Base-by-base conservation (phyloP, 495 filamentous ascomycete genomes). In the Aspergillus indologenus region DNA sequence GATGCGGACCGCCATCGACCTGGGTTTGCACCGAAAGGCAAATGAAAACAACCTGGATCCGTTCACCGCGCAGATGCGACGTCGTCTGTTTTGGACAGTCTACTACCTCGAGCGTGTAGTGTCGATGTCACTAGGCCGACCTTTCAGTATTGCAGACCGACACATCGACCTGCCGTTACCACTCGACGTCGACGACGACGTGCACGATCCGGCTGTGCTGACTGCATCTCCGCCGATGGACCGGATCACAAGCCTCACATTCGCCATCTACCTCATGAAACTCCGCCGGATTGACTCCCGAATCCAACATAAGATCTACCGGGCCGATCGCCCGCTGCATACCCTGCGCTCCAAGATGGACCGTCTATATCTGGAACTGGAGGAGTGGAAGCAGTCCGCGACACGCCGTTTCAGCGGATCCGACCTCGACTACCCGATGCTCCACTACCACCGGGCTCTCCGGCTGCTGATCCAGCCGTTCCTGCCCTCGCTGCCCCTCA, bases 271-370 rank as follows among this genome's bases (percentile, higher is more conserved):
- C 45, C 71, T 82, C 1, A 75, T 79, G 56, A 74, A 73, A 52
- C 72, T 83, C 53, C 78, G 79, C 20, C 71, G 74, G 18, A 77
- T 83, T 34, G 80, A 83, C 64, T 82, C 80, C 17, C 69, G 74
- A 29, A 82, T 83, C 43, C 79, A 83, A 61, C 73, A 80, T 47
- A 78, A 80, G 42, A 81, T 83, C 34, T 83, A 83, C 61, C 73
- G 81, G 17, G 80, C 80, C 23, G 81, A 83, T 58, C 67, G 73
- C 20, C 75, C 79, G 0, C 69, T 81, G 5, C 71, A 76, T 21
- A 68, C 71, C 15, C 67, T 83, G 7, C 71, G 72, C 20, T 69
- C 71, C 19, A 83, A 83, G 62, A 80, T 81, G 68, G 72, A 78
- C 59, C 70, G 70, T 8, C 67, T 79, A 5, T 77, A 79, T 61